phyloP scores from a whole-genome alignment of 768 basidiomycete species.

The Suillus alpinus region DNA sequence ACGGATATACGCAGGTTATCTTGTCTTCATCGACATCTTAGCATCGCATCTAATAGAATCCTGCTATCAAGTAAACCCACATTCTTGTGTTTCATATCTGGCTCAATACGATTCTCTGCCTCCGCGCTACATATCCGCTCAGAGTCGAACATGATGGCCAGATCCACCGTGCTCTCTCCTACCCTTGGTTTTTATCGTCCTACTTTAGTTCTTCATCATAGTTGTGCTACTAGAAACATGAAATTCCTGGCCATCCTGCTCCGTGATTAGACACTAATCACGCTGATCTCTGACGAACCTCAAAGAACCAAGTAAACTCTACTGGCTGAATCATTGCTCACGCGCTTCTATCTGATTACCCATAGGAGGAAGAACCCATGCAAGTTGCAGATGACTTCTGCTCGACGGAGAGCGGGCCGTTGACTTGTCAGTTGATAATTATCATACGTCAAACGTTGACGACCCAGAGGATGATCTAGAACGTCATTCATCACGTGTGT shows the following conservation, averaged over 20 bases:
- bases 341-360: not conserved
- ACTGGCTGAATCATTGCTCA: not conserved
- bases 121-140: not conserved
- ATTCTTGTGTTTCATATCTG: not conserved
- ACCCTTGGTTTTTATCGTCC: not conserved
- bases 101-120: not conserved
- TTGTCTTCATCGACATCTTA: not conserved
- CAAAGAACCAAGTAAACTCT: not conserved
- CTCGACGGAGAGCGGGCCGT: not conserved
- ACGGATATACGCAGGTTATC: not conserved
- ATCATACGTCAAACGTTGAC: not conserved
- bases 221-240: not conserved
- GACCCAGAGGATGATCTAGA: not conserved
- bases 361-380: not conserved
- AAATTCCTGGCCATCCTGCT: not conserved
- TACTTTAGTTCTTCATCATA: not conserved
- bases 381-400: not conserved
- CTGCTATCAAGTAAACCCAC: not conserved
- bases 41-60: too few species aligned
- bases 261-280: not conserved
- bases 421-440: not conserved
- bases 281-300: not conserved
- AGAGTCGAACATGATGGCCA: not conserved
- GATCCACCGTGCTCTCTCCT: not conserved
- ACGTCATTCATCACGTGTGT: not conserved